These are phyloP conservation scores for Phytophthora boehmeriae DNA, from an alignment of 352 stramenopile species.

Conservation along the genomic window DNA sequence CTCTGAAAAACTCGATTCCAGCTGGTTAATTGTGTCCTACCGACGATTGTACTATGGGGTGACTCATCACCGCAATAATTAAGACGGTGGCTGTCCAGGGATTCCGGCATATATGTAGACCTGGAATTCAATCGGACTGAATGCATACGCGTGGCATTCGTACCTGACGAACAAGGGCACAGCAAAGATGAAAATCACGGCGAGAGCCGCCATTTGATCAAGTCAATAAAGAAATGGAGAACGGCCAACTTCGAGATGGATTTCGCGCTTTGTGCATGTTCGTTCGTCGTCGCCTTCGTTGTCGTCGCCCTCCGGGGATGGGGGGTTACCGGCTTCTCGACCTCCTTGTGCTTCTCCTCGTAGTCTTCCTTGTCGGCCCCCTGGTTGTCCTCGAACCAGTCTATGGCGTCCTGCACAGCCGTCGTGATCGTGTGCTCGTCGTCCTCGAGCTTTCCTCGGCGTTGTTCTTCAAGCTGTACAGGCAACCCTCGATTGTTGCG, in stretches of 20 bases:
- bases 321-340: constrained; percentile 98
- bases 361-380: constrained; percentile 99
- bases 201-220: constrained; percentile 35
- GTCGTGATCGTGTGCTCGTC: constrained; percentile 92
- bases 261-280: constrained; percentile 17
- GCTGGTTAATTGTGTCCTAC: too few relatives aligned
- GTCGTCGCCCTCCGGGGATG: constrained; percentile 87
- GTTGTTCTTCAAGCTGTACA: constrained; percentile 96
- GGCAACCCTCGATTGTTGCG: constrained; percentile 97
- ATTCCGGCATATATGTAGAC: too few relatives aligned
- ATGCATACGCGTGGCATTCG: too few relatives aligned
- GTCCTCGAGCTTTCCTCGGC: constrained; percentile 95
- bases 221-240: constrained; percentile 38
- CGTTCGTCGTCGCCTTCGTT: constrained; percentile 83
- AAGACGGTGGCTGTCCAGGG: too few relatives aligned
- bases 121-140: too few relatives aligned
- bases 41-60: too few relatives aligned
- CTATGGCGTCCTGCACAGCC: constrained; percentile 97
- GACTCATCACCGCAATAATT: too few relatives aligned
- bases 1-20: too few relatives aligned
- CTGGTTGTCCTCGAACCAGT: constrained; percentile 99
- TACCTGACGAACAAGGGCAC: too few relatives aligned
- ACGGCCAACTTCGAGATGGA: constrained; percentile 37
- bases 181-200: not conserved
- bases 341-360: constrained; percentile 98